Conservation (phyloP, 1,284 basidiomycete genomes). For the Malassezia globosa region DNA sequence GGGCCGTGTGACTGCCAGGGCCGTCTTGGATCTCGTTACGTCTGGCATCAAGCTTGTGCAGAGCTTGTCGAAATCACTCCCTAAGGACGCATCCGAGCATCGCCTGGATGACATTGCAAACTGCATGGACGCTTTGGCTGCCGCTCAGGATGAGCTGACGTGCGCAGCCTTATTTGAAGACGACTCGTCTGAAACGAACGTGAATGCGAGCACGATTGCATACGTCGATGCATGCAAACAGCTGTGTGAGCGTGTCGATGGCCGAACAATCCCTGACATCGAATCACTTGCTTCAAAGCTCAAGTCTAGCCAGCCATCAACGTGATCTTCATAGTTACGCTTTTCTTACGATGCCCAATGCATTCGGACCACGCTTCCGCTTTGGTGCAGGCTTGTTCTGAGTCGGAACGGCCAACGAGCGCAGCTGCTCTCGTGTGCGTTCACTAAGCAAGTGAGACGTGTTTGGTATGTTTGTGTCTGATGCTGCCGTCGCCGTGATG, state of each 20-base stretch:
- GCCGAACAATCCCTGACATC: background rate
- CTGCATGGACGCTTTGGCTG: conserved; percentile 20
- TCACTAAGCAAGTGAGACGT: conserved; percentile 21
- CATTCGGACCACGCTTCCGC: conserved; percentile 30
- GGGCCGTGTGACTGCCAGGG: background rate
- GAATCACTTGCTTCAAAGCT: too few species aligned
- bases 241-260: background rate
- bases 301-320: too few species aligned
- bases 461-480: too few species aligned
- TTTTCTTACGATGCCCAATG: conserved; percentile 43
- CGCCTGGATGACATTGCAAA: background rate
- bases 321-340: background rate
- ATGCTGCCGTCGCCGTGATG: too few species aligned
- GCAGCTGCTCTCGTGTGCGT: conserved; percentile 16
- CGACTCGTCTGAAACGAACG: conserved; percentile 1
- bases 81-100: background rate
- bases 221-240: background rate
- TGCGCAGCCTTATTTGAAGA: conserved; percentile 28
- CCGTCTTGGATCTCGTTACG: conserved; percentile 2
- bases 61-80: background rate
- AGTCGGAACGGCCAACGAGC: background rate
- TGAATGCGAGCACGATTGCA: background rate
- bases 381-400: conserved; percentile 18
- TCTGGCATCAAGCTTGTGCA: background rate
- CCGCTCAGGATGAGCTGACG: conserved; percentile 31